Evolutionary conservation across 768 basidiomycete genomes (phyloP), one percentile per base, ranked within the genome.

Genomic region (Filobasidium floriforme): DNA sequence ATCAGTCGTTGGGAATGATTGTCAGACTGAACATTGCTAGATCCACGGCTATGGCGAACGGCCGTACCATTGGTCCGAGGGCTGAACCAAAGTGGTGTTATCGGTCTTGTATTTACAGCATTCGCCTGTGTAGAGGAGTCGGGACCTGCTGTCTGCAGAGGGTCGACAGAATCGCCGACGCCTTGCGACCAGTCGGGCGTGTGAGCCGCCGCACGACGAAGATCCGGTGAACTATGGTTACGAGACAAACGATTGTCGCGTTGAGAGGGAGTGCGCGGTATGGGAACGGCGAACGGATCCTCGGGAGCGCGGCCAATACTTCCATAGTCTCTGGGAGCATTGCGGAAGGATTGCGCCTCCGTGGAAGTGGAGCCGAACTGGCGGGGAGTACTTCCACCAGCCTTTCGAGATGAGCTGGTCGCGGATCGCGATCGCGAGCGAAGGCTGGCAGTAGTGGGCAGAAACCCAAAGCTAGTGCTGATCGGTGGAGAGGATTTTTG

Each of bases 401-500:
- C 19, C 24, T 57, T 57, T 24, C 54, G 24, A 5, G 54, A 57
- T 18, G 22, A 22, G 7, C 22, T n/a, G 14, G 54, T 32, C 15
- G 15, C 54, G 15, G 54, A 57, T 6, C 54, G 19, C 2, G 54
- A 57, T 57, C 54, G 15, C 14, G 54, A 22, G 1, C 54, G 54
- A 1, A 28, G 26, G 15, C 24, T 57, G 24, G 12, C 24, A 28
- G 18, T 24, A 6, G 54, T 15, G 1, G 12, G 54, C 22, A 57
- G n/a, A 41, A 49, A 62, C 3, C 61, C 61, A 49, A 62, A 43
- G 44, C 61, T 49, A 2, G 11, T 62, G 44, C 40, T 49, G 61
- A 43, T 19, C 14, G 43, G 40, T 3, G 61, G 44, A 62, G 61
- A 62, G 15, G 24, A 22, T 22, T 49, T 49, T 49, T 49, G 18